Base-by-base conservation (phyloP, 495 filamentous ascomycete genomes). In the Physcia stellaris region DNA sequence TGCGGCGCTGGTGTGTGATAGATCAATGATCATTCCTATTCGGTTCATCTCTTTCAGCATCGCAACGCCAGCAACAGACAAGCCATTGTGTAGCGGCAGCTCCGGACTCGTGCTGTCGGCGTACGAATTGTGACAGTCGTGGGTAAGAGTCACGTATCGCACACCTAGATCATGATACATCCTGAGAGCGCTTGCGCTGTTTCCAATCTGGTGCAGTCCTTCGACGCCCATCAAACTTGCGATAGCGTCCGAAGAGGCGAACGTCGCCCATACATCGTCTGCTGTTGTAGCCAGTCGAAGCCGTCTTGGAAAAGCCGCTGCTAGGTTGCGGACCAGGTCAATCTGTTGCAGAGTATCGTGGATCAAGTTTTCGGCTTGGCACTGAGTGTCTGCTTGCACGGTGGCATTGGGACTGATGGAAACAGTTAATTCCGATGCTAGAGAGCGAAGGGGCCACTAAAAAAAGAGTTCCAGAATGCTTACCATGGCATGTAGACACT, bases 141-240 rank as follows among this genome's bases (percentile, higher is more conserved):
- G 86, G 2, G 83, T 93, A 9, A 98, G 59, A 0, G 88, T 95
- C 5, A 80, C 79, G 47, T 95, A 95, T 29, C 83, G 77, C 5
- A 93, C 87, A n/a, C 88, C 90, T 11, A 90, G 63, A 2, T 64
- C 63, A 52, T 87, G 61, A 54, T 75, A 92, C 6, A 70, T 64
- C 3, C 90, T 77, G 15, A 95, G 65, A 36, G 77, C 82, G 15
- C 84, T 68, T 6, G 80, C 57, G 1, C 77, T 81, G 63, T 94
- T 94, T 27, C 85, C 88, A 42, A 98, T 92, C 47, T 94, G 87
- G 54, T 98, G 90, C 1, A 98, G 72, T 3, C 90, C 90, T 60
- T 98, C 90, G 19, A 95, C 82, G 11, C 77, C 83, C 10, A 87
- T 58, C 5, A 44, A 79, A 74, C 36, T 79, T 64, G 39, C 68